Conservation (phyloP, 139 green algal species). For the Spirogloea muscicola region DNA sequence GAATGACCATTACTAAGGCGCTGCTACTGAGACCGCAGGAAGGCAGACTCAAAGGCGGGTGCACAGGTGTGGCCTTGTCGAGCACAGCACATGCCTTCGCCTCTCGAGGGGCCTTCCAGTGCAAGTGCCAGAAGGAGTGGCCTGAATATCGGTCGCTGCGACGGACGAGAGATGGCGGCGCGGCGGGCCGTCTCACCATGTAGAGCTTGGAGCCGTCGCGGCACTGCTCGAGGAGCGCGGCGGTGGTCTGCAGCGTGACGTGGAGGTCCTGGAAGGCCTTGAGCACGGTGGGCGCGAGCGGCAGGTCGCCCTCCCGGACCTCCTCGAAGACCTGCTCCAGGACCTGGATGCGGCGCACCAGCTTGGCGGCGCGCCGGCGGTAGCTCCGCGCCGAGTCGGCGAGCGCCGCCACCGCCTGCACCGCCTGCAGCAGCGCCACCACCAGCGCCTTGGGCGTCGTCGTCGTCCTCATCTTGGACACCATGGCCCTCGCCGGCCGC, state of each 20-base stretch:
- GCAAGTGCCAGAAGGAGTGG: no score
- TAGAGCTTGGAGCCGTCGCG: conserved; percentile 18
- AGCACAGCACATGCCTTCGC: no score
- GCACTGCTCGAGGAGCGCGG: conserved; percentile 19
- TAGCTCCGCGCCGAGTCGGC: not conserved
- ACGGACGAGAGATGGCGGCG: no score
- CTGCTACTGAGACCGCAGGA: no score
- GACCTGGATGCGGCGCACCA: conserved; percentile 17
- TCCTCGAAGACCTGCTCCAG: conserved; percentile 36
- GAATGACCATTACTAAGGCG: no score
- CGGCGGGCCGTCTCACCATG: conserved; percentile 10
- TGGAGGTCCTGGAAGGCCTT: conserved; percentile 19
- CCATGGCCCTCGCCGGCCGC: no score
- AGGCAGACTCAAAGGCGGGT: no score
- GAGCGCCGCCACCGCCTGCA: conserved; percentile 19
- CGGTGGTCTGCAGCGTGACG: conserved; percentile 3
- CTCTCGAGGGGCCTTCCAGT: no score
- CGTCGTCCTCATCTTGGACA: conserved; percentile 13
- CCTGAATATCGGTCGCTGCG: no score
- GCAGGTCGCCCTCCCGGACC: conserved; percentile 10
- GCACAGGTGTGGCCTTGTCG: no score
- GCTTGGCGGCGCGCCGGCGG: conserved; percentile 7
- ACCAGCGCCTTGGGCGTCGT: conserved; percentile 18
- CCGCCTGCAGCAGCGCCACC: conserved; percentile 12
- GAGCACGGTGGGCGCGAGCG: conserved; percentile 14